Base-by-base conservation (phyloP, 306 rosid genomes). In the Macrotyloma uniflorum region DNA sequence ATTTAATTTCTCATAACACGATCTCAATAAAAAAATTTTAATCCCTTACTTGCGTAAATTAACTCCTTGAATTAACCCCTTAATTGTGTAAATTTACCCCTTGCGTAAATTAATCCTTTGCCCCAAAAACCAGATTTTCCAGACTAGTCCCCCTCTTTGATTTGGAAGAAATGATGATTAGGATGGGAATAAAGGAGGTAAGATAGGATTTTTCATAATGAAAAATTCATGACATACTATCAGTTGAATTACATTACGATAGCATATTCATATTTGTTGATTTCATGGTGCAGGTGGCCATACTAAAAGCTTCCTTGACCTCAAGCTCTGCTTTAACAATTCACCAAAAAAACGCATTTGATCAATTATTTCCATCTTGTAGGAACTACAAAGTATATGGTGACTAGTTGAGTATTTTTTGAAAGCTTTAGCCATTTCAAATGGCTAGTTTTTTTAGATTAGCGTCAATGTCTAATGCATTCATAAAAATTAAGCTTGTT, bases 281-380 rank as follows among this genome's bases (percentile, higher is more conserved):
- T 58, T 63, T 43, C 12, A 15, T 33, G 45, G 26, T 68, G 42
- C 42, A 68, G 74, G 42, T 68, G 3, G 53, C 59, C 24, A 16
- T 68, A 24, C 42, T 46, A 12, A 72, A 59, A 26, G 83, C 78
- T 49, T 71, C 78, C 0, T 14, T 62, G 58, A 13, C 22, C 8
- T 49, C 78, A 15, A 2, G 36, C 0, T 71, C 78, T 15, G 67
- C 73, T 49, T 63, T 79, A 55, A 49, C 78, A n/a, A n/a, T n/a
- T n/a, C n/a, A n/a, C n/a, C n/a, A n/a, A n/a, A n/a, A n/a, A n/a
- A n/a, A n/a, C n/a, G n/a, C n/a, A n/a, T n/a, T 53, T 53, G 58
- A 51, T 5, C 26, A 6, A 19, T 51, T 20, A 20, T 53, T 53
- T 53, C 61, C 11, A 19, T 19, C 15, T 16, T n/a, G 55, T 49